Evolutionary conservation across 306 rosid genomes (phyloP).

Genomic region (Vigna trinervia): DNA sequence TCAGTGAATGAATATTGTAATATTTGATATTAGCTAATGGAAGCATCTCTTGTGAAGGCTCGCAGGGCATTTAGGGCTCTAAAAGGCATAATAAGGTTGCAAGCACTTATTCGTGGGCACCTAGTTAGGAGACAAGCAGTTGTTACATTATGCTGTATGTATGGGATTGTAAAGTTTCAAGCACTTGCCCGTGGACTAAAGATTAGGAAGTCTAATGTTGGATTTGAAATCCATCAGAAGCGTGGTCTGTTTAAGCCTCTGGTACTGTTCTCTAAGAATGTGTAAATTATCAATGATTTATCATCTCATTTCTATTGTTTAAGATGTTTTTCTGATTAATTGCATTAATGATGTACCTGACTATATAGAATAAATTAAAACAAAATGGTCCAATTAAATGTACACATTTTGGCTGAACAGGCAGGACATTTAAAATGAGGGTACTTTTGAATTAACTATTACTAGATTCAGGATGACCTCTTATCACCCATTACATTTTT

Average conservation of each 20-base stretch:
- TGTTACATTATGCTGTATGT: constrained; percentile 71
- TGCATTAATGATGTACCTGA: constrained; percentile 4
- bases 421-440: background rate
- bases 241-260: constrained; percentile 44
- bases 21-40: constrained; percentile 42
- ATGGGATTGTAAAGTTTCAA: constrained; percentile 78
- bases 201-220: constrained; percentile 64
- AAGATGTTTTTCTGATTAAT: background rate
- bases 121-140: constrained; percentile 85
- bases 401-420: constrained; percentile 3
- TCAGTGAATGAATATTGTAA: background rate
- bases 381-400: background rate
- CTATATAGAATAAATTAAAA: background rate
- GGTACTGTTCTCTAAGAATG: constrained; percentile 52
- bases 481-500: constrained; percentile 5
- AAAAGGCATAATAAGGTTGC: constrained; percentile 91
- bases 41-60: constrained; percentile 66
- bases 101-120: constrained; percentile 94
- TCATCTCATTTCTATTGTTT: background rate
- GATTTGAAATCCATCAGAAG: constrained; percentile 60
- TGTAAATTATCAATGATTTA: background rate
- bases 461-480: constrained; percentile 6
- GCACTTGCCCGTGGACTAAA: constrained; percentile 70
- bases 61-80: constrained; percentile 85
- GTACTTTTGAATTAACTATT: constrained; percentile 7